A percentile compares a stretch with the other conserved stretches of the same genome.
Evolutionary conservation across 805 yeast genomes (phyloP).

Genomic region (Teunomyces lycoperdinae): DNA sequence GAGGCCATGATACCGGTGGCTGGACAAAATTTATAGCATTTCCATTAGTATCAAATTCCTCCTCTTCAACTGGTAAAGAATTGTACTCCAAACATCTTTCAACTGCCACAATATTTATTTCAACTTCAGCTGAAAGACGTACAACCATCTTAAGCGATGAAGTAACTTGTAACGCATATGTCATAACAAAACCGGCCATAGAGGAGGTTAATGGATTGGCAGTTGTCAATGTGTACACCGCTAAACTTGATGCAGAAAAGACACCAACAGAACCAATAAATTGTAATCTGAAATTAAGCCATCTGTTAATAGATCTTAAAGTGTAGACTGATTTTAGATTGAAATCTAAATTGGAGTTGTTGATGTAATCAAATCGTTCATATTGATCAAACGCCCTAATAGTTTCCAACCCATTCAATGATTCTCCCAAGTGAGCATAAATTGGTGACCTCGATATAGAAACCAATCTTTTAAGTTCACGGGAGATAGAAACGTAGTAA

Average conservation of each 20-base stretch:
- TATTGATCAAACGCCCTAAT: slow-evolving; percentile 23
- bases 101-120: slow-evolving; percentile 62
- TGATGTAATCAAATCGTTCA: slow-evolving; percentile 21
- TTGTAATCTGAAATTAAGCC: slow-evolving; percentile 27
- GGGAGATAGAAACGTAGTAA: slow-evolving; percentile 23
- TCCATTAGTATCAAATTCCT: slow-evolving; percentile 26
- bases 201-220: slow-evolving; percentile 50
- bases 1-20: slow-evolving; percentile 68
- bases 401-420: slow-evolving; percentile 27
- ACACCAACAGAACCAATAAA: slow-evolving; percentile 21
- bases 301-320: slow-evolving; percentile 21
- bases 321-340: slow-evolving; percentile 17
- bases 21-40: slow-evolving; percentile 80
- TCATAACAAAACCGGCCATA: slow-evolving; percentile 62
- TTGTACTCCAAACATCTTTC: slow-evolving; percentile 67
- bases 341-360: slow-evolving; percentile 20
- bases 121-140: slow-evolving; percentile 61
- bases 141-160: slow-evolving; percentile 54
- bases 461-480: slow-evolving; percentile 26
- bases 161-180: slow-evolving; percentile 60
- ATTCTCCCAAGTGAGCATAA: slow-evolving; percentile 28
- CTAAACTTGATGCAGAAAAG: slow-evolving; percentile 34
- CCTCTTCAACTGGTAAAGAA: slow-evolving; percentile 42
- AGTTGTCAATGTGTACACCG: slow-evolving; percentile 39
- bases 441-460: slow-evolving; percentile 25